Evolutionary conservation across 495 filamentous ascomycete genomes (phyloP).

Genomic region (Hypomontagnella submonticulosa): DNA sequence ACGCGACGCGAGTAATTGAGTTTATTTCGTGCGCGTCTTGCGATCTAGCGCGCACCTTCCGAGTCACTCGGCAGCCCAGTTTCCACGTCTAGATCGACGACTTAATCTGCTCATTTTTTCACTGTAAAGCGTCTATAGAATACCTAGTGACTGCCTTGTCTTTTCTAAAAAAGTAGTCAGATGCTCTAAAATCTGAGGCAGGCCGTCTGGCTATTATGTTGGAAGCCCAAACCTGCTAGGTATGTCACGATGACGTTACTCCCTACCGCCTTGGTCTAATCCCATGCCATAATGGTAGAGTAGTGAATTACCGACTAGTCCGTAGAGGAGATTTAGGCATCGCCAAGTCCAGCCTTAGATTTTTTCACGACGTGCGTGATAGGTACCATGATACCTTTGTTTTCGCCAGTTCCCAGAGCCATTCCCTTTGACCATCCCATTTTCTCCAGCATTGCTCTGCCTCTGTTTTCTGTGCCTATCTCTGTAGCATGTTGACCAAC

Average conservation of each 20-base stretch:
- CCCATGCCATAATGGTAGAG: conserved; percentile 4
- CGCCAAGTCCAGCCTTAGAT: conserved; percentile 85
- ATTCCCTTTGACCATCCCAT: conserved; percentile 97
- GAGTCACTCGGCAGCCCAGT: no score
- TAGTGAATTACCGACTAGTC: not conserved
- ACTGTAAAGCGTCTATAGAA: no score
- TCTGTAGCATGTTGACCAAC: conserved; percentile 88
- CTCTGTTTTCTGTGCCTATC: conserved; percentile 83
- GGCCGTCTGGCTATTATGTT: no score
- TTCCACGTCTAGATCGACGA: no score
- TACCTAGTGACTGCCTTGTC: no score
- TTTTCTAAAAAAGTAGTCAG: no score
- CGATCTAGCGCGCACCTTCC: no score
- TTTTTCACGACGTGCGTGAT: conserved; percentile 90
- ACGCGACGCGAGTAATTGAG: no score
- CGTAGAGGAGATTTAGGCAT: conserved; percentile 32
- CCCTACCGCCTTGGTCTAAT: not conserved
- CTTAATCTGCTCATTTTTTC: no score
- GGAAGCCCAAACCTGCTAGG: not conserved
- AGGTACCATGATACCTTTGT: conserved; percentile 88
- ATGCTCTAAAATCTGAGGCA: no score
- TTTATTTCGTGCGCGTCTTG: no score
- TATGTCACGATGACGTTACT: not conserved
- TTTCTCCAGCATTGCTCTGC: conserved; percentile 90
- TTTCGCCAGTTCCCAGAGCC: conserved; percentile 82